phyloP scores from a whole-genome alignment of 495 filamentous ascomycete genomes.

The Zalerion maritima region DNA sequence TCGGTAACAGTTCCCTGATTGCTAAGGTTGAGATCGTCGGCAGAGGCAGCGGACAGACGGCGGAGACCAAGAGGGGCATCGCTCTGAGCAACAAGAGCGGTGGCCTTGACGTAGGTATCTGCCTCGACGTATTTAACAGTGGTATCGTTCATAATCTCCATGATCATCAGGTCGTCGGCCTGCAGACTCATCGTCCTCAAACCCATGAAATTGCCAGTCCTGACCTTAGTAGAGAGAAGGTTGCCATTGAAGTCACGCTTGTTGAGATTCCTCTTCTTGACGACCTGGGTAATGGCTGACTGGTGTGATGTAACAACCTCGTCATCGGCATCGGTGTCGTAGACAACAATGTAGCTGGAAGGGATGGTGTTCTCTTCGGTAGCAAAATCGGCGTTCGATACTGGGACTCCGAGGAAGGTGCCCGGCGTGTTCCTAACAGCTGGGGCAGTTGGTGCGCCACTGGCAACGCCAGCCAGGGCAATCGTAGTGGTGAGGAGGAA shows the following conservation, averaged over 20 bases:
- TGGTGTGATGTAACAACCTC: slow-evolving; percentile 26
- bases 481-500: slow-evolving; percentile 18
- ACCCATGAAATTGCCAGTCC: slow-evolving; percentile 25
- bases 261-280: slow-evolving; percentile 32
- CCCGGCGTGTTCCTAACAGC: too few species aligned
- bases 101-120: slow-evolving; percentile 23
- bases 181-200: slow-evolving; percentile 36
- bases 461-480: too few species aligned
- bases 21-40: slow-evolving; percentile 8
- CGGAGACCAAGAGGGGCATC: slow-evolving; percentile 27
- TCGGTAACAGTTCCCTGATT: too few species aligned
- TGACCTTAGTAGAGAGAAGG: slow-evolving; percentile 24
- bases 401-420: slow-evolving; percentile 24
- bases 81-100: slow-evolving; percentile 19
- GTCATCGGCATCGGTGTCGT: slow-evolving; percentile 28
- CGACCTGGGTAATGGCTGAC: slow-evolving; percentile 21
- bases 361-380: slow-evolving; percentile 23
- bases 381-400: slow-evolving; percentile 29
- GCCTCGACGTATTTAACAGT: slow-evolving; percentile 36
- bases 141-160: slow-evolving; percentile 25
- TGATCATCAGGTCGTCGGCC: slow-evolving; percentile 30
- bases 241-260: slow-evolving; percentile 26
- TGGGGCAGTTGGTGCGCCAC: too few species aligned
- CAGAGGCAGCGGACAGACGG: slow-evolving; percentile 23
- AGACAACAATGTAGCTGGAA: slow-evolving; percentile 35